These are phyloP conservation scores for Chrysosporium keratinophilum DNA, from an alignment of 2,329 filamentous ascomycete genomes.

Conservation along the genomic window DNA sequence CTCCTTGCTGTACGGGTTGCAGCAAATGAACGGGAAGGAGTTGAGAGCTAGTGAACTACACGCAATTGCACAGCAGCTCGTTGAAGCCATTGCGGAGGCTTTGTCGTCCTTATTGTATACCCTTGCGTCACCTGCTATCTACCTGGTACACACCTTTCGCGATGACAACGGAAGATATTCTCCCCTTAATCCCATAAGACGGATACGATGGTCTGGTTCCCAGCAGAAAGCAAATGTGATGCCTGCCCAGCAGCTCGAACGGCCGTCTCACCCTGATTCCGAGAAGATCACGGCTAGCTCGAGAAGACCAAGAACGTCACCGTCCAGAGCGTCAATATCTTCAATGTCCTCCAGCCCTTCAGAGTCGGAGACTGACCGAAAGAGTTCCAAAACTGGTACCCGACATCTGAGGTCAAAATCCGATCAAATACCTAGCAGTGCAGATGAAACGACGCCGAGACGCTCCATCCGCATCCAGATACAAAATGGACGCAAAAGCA, in stretches of 20 bases:
- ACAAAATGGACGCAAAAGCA: constrained; percentile 64
- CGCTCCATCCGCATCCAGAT: constrained; percentile 86
- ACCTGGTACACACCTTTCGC: constrained; percentile 72
- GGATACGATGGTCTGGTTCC: constrained; percentile 18
- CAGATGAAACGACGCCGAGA: constrained; percentile 58
- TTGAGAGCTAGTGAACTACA: constrained; percentile 35
- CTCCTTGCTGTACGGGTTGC: constrained; percentile 47
- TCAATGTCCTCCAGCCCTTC: constrained; percentile 44
- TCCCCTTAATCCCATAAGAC: constrained; percentile 9
- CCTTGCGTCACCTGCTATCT: constrained; percentile 68
- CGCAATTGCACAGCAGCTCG: constrained; percentile 57
- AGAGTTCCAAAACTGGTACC: neutral
- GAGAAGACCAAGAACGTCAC: constrained; percentile 25
- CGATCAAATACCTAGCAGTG: constrained; percentile 16
- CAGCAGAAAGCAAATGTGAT: constrained; percentile 4
- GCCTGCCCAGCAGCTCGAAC: constrained; percentile 18
- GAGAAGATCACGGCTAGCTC: constrained; percentile 20
- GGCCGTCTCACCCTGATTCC: constrained; percentile 20
- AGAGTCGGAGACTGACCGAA: constrained; percentile 44
- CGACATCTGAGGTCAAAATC: constrained; percentile 22
- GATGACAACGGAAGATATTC: constrained; percentile 64
- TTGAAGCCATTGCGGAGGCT: constrained; percentile 61
- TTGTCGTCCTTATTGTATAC: constrained; percentile 69
- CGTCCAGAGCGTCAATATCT: constrained; percentile 28
- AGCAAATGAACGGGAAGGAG: constrained; percentile 24